These are phyloP conservation scores for Taxawa tesnikishii DNA, from an alignment of 2,329 filamentous ascomycete genomes.

Conservation along the genomic window DNA sequence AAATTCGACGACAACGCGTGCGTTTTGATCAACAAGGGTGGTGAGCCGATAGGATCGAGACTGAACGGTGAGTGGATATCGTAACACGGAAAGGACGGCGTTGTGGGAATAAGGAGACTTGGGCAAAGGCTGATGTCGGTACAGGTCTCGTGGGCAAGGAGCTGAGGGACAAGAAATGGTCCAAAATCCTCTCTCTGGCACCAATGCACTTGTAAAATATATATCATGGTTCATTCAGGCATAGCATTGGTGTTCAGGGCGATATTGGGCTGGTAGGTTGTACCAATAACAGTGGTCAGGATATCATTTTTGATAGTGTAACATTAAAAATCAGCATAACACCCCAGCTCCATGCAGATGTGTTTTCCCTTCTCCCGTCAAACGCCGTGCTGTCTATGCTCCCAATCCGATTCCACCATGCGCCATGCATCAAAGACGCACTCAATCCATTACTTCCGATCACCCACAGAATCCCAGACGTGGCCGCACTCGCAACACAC, in stretches of 20 bases:
- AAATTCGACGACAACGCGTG: slow-evolving; percentile 97
- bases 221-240: slow-evolving; percentile 1
- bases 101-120: no score
- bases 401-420: no score
- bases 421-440: no score
- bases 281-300: no score
- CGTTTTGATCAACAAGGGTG: slow-evolving; percentile 91
- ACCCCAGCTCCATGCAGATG: no score
- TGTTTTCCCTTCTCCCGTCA: no score
- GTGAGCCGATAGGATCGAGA: slow-evolving; percentile 86
- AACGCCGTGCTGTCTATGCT: no score
- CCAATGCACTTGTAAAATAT: slow-evolving; percentile 59
- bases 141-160: slow-evolving; percentile 76
- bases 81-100: background rate
- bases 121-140: slow-evolving; percentile 6
- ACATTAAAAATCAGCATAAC: no score
- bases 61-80: slow-evolving; percentile 54
- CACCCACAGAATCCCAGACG: slow-evolving; percentile 6
- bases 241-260: slow-evolving; percentile 1
- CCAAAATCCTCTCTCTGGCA: slow-evolving; percentile 92
- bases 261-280: background rate
- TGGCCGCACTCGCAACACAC: slow-evolving; percentile 73
- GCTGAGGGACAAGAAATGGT: slow-evolving; percentile 87
- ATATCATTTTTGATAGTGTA: no score
- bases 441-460: no score